Evolutionary conservation across 306 rosid species (phyloP), one percentile per base, ranked within the genome.

Genomic region (Dicorynia guianensis): DNA sequence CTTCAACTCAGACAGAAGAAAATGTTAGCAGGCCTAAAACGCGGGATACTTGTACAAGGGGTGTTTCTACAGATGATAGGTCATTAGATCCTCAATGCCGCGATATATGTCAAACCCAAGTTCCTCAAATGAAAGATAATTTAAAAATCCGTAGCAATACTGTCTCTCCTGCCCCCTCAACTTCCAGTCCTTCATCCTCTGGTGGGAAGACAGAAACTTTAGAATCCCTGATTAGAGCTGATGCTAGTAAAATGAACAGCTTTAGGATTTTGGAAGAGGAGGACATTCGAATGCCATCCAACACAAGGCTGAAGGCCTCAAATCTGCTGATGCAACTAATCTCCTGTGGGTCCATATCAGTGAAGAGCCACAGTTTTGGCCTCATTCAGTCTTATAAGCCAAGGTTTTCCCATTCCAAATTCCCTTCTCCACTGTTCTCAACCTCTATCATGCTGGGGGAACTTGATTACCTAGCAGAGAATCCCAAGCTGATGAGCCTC

Each of bases 1-100:
- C 98, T 52, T 86, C 98, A 4, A 96, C 99, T 33, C 99, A 96
- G 80, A 96, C 99, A 5, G 98, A 96, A 79, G 99, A 92, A 71
- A 85, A 81, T 76, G 84, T 50, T 18, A 55, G 81, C 77, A 80
- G 84, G 55, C 55, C 80, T 6, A 90, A 83, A 82, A 12, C 82
- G 40, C 89, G 74, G 68, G 90, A 89, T 74, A 90, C 93, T 65
- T 96, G 99, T 85, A 87, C 96, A 12, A 87, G 98, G 80, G 98
- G 98, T 59, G 98, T 96, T 65, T 96, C 99, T 5, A 96, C 99
- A 1, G 99, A 92, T 63, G 97, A 92, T 8, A 86, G 98, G 5
- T 79, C 91, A 1, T 38, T 86, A 50, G 90, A 82, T 80, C 81
- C 85, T 10, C 90, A 86, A 35, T 85, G 85, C 77, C 50, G 80